Conservation (phyloP, 805 yeast genomes). For the Metschnikowia santaceciliae region DNA sequence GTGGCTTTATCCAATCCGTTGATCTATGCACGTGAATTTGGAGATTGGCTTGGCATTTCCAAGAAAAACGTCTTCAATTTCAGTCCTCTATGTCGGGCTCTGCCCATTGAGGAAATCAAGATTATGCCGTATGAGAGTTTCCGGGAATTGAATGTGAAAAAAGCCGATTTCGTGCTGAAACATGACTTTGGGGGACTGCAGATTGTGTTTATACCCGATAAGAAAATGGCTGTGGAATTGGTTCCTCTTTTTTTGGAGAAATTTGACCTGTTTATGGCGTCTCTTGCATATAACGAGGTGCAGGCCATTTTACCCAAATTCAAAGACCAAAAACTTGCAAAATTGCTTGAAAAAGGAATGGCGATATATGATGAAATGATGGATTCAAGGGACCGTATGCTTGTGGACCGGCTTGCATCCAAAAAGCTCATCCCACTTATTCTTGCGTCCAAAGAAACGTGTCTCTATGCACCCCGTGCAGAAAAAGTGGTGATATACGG, state of each 20-base stretch:
- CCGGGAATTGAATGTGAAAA: not conserved
- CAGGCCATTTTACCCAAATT: constrained; percentile 1
- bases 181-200: not conserved
- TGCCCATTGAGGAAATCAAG: constrained; percentile 54
- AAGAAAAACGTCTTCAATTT: constrained; percentile 65
- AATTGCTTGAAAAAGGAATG: constrained; percentile 46
- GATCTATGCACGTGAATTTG: constrained; percentile 72
- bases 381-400: constrained; percentile 48
- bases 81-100: constrained; percentile 54
- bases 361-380: constrained; percentile 61
- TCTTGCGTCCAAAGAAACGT: constrained; percentile 59
- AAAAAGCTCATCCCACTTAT: constrained; percentile 52
- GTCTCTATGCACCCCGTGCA: constrained; percentile 48
- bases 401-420: constrained; percentile 51
- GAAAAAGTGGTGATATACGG: constrained; percentile 60
- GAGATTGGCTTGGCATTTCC: constrained; percentile 79
- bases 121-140: constrained; percentile 35
- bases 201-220: constrained; percentile 52
- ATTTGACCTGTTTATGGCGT: not conserved
- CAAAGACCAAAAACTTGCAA: constrained; percentile 7
- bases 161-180: constrained; percentile 3
- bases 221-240: constrained; percentile 25
- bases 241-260: constrained; percentile 5
- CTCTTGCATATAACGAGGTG: not conserved
- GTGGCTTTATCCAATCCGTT: constrained; percentile 69